These are phyloP conservation scores for Piper longum DNA, from an alignment of 164 flowering plant genomes.

Conservation along the genomic window DNA sequence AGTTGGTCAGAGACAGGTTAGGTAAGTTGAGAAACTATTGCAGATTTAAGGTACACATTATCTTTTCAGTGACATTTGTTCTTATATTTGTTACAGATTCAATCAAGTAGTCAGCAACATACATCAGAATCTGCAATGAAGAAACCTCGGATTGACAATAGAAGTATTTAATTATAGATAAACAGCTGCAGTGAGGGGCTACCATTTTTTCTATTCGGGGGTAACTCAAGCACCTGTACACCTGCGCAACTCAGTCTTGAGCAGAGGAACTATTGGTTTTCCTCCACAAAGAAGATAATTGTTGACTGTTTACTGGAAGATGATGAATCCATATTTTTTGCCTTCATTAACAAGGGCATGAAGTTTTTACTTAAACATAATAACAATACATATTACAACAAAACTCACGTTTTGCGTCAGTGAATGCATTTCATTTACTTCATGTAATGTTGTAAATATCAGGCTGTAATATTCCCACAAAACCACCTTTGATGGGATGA, in stretches of 20 bases:
- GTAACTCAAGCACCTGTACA: neutral
- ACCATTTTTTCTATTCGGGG: neutral
- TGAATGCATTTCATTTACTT: neutral
- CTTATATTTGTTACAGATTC: constrained; percentile 28
- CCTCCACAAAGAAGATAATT: no score
- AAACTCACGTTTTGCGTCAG: no score
- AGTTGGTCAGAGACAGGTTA: constrained; percentile 60
- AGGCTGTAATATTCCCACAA: neutral
- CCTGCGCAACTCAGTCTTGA: no score
- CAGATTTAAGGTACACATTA: neutral
- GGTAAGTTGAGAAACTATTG: constrained; percentile 40
- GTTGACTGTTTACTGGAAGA: no score
- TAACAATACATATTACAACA: no score
- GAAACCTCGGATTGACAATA: constrained; percentile 55
- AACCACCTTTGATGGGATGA: neutral
- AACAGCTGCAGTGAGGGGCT: neutral
- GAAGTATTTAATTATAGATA: constrained; percentile 41
- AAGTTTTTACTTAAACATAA: no score
- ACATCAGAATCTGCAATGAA: constrained; percentile 33
- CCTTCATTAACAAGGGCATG: no score
- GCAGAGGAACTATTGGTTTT: no score
- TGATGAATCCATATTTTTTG: no score
- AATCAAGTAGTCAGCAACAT: constrained; percentile 35
- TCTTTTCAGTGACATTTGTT: neutral
- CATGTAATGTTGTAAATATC: neutral